phyloP scores from a whole-genome alignment of 176 grass and related monocot species.

The Avena insularis region DNA sequence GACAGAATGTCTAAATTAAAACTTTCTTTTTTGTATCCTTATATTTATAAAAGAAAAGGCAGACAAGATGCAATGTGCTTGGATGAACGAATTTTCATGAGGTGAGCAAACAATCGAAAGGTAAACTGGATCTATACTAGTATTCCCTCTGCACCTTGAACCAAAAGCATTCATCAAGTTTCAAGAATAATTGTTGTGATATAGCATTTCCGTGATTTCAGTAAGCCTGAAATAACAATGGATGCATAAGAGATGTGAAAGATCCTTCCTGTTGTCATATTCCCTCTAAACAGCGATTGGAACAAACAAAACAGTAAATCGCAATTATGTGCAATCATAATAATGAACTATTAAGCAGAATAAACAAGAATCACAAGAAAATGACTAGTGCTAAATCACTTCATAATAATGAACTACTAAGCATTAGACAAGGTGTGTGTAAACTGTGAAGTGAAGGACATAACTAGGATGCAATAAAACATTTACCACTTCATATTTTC shows the following conservation, averaged over 20 bases:
- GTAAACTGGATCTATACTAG: no score
- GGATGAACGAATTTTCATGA: not conserved
- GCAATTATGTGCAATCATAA: not conserved
- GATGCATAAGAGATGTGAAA: not conserved
- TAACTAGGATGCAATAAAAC: not conserved
- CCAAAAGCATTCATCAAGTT: not conserved
- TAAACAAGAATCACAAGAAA: not conserved
- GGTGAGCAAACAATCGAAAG: not conserved
- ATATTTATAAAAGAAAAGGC: not conserved
- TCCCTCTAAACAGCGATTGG: not conserved
- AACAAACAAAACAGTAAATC: not conserved
- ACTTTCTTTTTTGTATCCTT: not conserved
- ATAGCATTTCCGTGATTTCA: not conserved
- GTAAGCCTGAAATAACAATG: not conserved
- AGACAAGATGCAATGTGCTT: not conserved
- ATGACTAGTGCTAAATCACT: no score
- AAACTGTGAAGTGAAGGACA: not conserved
- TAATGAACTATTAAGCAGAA: not conserved
- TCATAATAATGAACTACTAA: not conserved
- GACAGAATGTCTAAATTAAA: not conserved
- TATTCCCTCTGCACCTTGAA: not conserved
- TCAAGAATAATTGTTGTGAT: not conserved
- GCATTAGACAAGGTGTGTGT: not conserved
- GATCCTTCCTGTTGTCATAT: not conserved
- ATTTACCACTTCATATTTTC: slow-evolving; percentile 30